Percentiles rank a stretch among this genome's conserved stretches.
These are phyloP conservation scores for Apiotrichum siamense DNA, from an alignment of 1,284 basidiomycete genomes.

Conservation along the genomic window DNA sequence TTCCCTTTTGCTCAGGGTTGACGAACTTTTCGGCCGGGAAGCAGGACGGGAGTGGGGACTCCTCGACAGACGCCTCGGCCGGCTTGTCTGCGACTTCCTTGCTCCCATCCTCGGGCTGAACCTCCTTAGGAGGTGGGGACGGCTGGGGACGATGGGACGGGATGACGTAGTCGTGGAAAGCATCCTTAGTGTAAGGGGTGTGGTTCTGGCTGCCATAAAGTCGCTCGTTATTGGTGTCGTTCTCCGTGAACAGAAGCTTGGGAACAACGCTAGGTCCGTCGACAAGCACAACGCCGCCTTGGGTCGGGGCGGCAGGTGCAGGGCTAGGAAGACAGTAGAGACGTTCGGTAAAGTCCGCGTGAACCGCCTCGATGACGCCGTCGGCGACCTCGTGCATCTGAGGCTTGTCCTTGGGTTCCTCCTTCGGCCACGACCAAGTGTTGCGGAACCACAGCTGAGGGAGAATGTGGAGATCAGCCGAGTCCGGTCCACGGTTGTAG, in stretches of 20 bases:
- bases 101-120: conserved; percentile 10
- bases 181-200: conserved; percentile 84
- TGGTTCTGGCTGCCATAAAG: conserved; percentile 83
- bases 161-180: conserved; percentile 97
- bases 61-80: conserved; percentile 61
- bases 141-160: conserved; percentile 65
- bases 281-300: conserved; percentile 56
- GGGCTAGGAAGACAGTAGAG: conserved; percentile 89
- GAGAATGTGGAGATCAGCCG: conserved; percentile 89
- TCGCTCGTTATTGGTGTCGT: conserved; percentile 91
- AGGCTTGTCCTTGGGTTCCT: conserved; percentile 69
- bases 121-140: conserved; percentile 23
- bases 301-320: conserved; percentile 70
- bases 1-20: conserved; percentile 81
- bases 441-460: conserved; percentile 97
- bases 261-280: conserved; percentile 65
- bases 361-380: conserved; percentile 63
- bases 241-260: conserved; percentile 85
- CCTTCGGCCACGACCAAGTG: conserved; percentile 90
- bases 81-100: conserved; percentile 29
- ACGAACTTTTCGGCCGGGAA: conserved; percentile 54
- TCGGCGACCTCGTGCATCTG: conserved; percentile 54
- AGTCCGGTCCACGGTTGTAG: conserved; percentile 93
- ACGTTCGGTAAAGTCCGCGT: conserved; percentile 67
- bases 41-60: conserved; percentile 1